These are phyloP conservation scores for Fusarium buharicum DNA, from an alignment of 2,329 filamentous ascomycete genomes.

Conservation along the genomic window DNA sequence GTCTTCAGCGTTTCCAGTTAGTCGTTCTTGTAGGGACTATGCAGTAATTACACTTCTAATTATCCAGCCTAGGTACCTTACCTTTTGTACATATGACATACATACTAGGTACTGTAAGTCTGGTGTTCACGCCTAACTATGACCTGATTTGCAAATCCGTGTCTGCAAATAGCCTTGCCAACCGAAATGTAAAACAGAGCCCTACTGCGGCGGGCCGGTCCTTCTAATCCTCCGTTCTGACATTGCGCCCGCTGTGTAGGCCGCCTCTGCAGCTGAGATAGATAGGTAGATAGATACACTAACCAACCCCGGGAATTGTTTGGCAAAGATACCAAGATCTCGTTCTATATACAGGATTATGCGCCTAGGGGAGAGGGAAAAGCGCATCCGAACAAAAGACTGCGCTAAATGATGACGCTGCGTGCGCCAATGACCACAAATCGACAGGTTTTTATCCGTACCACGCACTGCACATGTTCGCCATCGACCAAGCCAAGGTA, in stretches of 20 bases:
- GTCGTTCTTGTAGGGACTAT: neutral
- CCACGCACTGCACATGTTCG: neutral
- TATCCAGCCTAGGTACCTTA: neutral
- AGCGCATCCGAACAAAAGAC: constrained; percentile 10
- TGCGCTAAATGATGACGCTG: constrained; percentile 21
- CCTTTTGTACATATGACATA: neutral
- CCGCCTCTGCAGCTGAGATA: neutral
- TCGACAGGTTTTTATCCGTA: neutral
- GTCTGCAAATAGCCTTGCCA: constrained; percentile 1
- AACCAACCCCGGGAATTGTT: neutral
- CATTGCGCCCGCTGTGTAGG: neutral
- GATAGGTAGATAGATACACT: too few species aligned
- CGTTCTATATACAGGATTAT: constrained; percentile 1
- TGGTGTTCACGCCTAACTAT: neutral
- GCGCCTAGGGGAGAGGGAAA: constrained; percentile 10
- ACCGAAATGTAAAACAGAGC: constrained; percentile 3
- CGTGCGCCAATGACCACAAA: neutral
- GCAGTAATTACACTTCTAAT: too few species aligned
- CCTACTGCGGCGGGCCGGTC: constrained; percentile 30
- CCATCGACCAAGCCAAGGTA: neutral
- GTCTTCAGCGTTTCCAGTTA: neutral
- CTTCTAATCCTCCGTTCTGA: constrained; percentile 22
- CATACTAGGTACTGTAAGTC: neutral
- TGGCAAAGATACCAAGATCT: constrained; percentile 5
- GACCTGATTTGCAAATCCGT: neutral